A percentile compares a stretch with the other conserved stretches of the same genome.
Evolutionary conservation across 2,329 filamentous ascomycete species (phyloP).

Genomic region (Fusarium hainanense): DNA sequence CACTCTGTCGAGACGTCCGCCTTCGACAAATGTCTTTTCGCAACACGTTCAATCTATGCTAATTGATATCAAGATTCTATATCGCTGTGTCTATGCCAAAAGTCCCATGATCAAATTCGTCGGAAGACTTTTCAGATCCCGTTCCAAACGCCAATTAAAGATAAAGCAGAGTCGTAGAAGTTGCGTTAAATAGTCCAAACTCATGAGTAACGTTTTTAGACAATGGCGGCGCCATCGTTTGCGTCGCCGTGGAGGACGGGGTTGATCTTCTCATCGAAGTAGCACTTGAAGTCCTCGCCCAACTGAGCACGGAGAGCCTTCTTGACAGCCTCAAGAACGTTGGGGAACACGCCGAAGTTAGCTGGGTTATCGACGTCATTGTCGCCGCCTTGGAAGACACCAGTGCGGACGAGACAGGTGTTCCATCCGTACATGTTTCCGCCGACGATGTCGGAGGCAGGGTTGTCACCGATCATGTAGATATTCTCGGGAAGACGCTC

Average conservation of each 20-base stretch:
- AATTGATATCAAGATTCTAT: conserved; percentile 41
- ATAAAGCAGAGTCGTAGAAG: conserved; percentile 11
- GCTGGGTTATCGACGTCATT: conserved; percentile 83
- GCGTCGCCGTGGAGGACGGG: conserved; percentile 65
- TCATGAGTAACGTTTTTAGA: conserved; percentile 18
- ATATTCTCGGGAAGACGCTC: conserved; percentile 74
- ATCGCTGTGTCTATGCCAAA: conserved; percentile 38
- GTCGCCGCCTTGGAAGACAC: conserved; percentile 80
- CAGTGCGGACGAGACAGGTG: conserved; percentile 80
- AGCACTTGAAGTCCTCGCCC: conserved; percentile 78
- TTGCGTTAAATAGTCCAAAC: conserved; percentile 7
- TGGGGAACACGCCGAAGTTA: conserved; percentile 79
- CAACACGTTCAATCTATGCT: conserved; percentile 34
- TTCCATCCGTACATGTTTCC: conserved; percentile 88
- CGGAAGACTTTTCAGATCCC: conserved; percentile 26
- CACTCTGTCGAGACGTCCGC: not conserved
- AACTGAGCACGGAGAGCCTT: conserved; percentile 73
- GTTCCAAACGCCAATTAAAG: conserved; percentile 26
- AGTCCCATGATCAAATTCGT: conserved; percentile 34
- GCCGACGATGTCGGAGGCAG: conserved; percentile 59
- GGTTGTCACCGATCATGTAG: conserved; percentile 91
- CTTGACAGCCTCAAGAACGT: conserved; percentile 76
- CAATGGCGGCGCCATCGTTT: conserved; percentile 41
- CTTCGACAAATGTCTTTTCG: not conserved
- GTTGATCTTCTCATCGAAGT: conserved; percentile 78